Evolutionary conservation across 352 stramenopile species (phyloP).

Genomic region (Phytophthora palmivora): DNA sequence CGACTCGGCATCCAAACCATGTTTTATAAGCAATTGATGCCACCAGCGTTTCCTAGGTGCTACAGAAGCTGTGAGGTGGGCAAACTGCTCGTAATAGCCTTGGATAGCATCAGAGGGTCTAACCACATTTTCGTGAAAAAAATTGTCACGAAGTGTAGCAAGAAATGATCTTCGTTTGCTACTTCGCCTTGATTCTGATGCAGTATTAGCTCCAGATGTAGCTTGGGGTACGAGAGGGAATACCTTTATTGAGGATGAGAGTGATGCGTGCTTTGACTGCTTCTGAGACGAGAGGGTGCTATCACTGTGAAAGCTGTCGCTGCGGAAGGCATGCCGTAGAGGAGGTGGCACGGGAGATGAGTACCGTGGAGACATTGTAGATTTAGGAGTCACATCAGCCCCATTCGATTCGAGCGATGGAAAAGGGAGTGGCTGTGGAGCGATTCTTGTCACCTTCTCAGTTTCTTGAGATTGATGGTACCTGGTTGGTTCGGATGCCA

Average conservation of each 20-base stretch:
- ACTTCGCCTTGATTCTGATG: not conserved
- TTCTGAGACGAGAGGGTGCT: conserved; percentile 12
- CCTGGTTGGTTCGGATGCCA: not conserved
- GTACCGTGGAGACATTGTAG: not conserved
- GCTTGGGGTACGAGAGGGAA: conserved; percentile 13
- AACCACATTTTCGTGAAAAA: conserved; percentile 42
- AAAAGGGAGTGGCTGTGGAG: not conserved
- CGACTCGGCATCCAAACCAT: conserved; percentile 51
- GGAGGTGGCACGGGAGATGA: conserved; percentile 8
- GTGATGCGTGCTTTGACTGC: not conserved
- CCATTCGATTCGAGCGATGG: not conserved
- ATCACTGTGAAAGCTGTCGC: conserved; percentile 21
- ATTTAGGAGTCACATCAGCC: not conserved
- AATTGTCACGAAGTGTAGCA: conserved; percentile 36
- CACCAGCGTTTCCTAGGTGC: conserved; percentile 38
- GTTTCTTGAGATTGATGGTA: conserved; percentile 1
- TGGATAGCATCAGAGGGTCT: conserved; percentile 52
- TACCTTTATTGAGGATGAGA: conserved; percentile 18
- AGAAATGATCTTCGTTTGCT: conserved; percentile 28
- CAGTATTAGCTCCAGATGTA: not conserved
- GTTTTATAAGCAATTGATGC: conserved; percentile 36
- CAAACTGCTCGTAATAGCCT: conserved; percentile 62
- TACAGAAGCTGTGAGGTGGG: conserved; percentile 30
- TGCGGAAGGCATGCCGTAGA: not conserved
- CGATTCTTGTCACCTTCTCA: not conserved